Evolutionary conservation across 2,329 filamentous ascomycete species (phyloP).

Genomic region (Harringtonia aguacate): DNA sequence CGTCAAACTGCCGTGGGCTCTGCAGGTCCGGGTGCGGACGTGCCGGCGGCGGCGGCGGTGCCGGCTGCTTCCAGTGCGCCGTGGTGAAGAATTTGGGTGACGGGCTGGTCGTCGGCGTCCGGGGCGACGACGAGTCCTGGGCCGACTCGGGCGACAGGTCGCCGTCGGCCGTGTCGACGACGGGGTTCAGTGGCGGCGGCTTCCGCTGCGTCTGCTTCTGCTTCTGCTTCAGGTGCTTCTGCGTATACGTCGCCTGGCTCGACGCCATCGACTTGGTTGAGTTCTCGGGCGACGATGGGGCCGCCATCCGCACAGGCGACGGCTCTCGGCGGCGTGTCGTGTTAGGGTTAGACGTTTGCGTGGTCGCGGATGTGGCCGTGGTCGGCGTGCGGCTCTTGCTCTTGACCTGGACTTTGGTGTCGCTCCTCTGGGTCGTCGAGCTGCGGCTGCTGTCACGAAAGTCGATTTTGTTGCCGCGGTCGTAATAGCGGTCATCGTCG

Average conservation of each 20-base stretch:
- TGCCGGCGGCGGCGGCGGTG: slow-evolving; percentile 41
- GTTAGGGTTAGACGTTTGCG: no score
- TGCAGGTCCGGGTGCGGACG: slow-evolving; percentile 20
- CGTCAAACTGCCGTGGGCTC: neutral
- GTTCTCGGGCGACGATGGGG: slow-evolving; percentile 6
- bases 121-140: slow-evolving; percentile 48
- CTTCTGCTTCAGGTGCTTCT: neutral
- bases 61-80: slow-evolving; percentile 26
- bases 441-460: neutral
- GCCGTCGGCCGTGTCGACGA: slow-evolving; percentile 28
- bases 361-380: slow-evolving; percentile 19
- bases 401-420: neutral
- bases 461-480: slow-evolving; percentile 9
- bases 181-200: neutral
- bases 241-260: slow-evolving; percentile 42
- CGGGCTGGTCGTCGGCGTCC: slow-evolving; percentile 39
- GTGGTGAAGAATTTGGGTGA: slow-evolving; percentile 8
- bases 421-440: no score
- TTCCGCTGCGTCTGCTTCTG: neutral
- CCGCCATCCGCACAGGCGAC: slow-evolving; percentile 15
- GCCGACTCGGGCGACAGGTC: slow-evolving; percentile 40
- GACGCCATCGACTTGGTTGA: slow-evolving; percentile 42
- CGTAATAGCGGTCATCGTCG: neutral
- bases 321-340: neutral
- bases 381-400: slow-evolving; percentile 7